Percentiles rank a stretch among this genome's conserved stretches.
These are phyloP conservation scores for Thielaviopsis cerberus DNA, from an alignment of 2,329 filamentous ascomycete genomes.

Conservation along the genomic window DNA sequence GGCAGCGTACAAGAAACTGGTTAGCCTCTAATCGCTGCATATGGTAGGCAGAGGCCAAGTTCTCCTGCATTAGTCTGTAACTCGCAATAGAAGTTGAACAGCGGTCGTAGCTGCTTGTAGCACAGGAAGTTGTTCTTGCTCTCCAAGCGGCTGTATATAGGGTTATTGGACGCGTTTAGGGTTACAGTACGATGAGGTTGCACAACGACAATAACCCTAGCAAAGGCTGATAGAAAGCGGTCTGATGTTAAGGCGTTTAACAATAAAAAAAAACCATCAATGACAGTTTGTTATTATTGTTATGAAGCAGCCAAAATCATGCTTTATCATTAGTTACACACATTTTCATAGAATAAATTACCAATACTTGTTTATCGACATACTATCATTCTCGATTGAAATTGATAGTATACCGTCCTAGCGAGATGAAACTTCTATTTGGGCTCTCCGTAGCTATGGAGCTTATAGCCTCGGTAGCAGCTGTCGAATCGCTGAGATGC, in stretches of 20 bases:
- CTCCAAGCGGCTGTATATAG: background rate
- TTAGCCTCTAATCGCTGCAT: background rate
- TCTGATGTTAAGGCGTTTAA: background rate
- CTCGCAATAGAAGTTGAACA: background rate
- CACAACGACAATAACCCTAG: background rate
- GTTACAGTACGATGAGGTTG: background rate
- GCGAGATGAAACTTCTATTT: background rate
- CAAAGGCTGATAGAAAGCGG: background rate
- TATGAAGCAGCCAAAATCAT: too few species aligned
- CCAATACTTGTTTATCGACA: too few species aligned
- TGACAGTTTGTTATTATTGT: background rate
- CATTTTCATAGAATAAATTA: too few species aligned
- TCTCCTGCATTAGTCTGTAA: background rate
- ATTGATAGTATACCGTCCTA: too few species aligned
- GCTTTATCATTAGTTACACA: too few species aligned
- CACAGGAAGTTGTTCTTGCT: background rate
- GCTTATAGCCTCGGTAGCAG: background rate
- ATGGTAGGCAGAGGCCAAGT: background rate
- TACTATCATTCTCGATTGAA: too few species aligned
- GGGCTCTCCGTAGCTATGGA: background rate
- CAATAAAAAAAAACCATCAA: background rate
- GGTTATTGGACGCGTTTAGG: background rate
- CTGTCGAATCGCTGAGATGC: background rate
- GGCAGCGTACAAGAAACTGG: background rate
- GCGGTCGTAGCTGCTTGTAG: background rate